These are phyloP conservation scores for Aspergillus hiratsukae DNA, from an alignment of 2,329 filamentous ascomycete genomes.

Conservation along the genomic window DNA sequence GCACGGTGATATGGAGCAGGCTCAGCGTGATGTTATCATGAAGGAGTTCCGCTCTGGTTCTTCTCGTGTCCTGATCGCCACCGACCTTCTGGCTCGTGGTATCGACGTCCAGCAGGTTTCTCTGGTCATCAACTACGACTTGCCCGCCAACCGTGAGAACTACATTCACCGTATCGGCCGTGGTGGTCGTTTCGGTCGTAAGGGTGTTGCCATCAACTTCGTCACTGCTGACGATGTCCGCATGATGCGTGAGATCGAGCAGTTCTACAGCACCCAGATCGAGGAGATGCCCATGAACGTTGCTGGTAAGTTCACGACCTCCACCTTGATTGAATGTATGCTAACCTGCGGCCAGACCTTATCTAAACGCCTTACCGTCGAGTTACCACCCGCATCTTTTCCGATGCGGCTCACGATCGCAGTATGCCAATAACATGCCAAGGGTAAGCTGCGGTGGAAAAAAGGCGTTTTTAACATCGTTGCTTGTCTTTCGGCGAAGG, in stretches of 20 bases:
- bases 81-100: slow-evolving; percentile 95
- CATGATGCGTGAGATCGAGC: slow-evolving; percentile 99
- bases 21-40: slow-evolving; percentile 98
- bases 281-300: slow-evolving; percentile 99
- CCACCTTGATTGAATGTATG: not conserved
- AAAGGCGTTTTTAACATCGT: slow-evolving; percentile 22
- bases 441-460: slow-evolving; percentile 25
- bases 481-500: slow-evolving; percentile 25
- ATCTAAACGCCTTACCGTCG: not conserved
- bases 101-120: slow-evolving; percentile 99
- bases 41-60: slow-evolving; percentile 99
- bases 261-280: slow-evolving; percentile 99
- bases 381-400: not conserved
- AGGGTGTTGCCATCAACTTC: slow-evolving; percentile 99
- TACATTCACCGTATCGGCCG: slow-evolving; percentile 99
- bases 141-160: slow-evolving; percentile 98
- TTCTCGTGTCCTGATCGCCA: slow-evolving; percentile 97
- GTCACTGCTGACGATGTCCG: slow-evolving; percentile 98
- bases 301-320: slow-evolving; percentile 56
- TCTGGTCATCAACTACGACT: slow-evolving; percentile 99
- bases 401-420: slow-evolving; percentile 27
- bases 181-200: slow-evolving; percentile 98
- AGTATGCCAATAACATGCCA: slow-evolving; percentile 28
- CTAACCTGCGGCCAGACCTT: not conserved
- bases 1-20: slow-evolving; percentile 99